A percentile compares a stretch with the other conserved stretches of the same genome.
phyloP scores from a whole-genome alignment of 78 protist genomes.

The Protostelium mycophagum region DNA sequence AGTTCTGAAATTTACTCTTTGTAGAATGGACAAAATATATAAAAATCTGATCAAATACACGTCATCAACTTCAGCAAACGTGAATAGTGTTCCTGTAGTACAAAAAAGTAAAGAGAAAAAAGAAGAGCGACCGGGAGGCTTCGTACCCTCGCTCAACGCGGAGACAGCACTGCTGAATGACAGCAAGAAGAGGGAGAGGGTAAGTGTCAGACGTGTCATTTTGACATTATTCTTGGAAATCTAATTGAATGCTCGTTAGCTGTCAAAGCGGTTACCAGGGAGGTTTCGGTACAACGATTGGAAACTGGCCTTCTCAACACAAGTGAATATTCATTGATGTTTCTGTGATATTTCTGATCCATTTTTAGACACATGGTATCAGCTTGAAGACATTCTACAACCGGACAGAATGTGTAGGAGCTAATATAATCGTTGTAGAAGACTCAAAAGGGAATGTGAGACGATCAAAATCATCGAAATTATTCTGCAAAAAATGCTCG shows the following conservation, averaged over 20 bases:
- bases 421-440: neutral
- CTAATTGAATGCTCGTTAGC: too few relatives aligned
- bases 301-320: neutral
- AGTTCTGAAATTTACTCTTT: neutral
- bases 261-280: neutral
- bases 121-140: neutral
- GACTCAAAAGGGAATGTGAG: neutral
- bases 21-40: neutral
- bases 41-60: neutral
- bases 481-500: neutral
- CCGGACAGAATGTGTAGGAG: neutral
- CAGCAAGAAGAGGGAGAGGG: neutral
- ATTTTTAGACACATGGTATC: too few relatives aligned
- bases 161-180: neutral
- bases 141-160: neutral
- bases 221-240: neutral
- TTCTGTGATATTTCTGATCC: too few relatives aligned
- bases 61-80: neutral
- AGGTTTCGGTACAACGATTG: neutral
- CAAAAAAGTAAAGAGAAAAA: neutral
- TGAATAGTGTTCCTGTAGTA: neutral
- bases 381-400: neutral
- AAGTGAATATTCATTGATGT: too few relatives aligned
- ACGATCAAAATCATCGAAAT: neutral
- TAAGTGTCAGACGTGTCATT: neutral